A percentile compares a stretch with the other conserved stretches of the same genome.
Conservation (phyloP, 331 rosid genomes). For the Arachis monticola region DNA sequence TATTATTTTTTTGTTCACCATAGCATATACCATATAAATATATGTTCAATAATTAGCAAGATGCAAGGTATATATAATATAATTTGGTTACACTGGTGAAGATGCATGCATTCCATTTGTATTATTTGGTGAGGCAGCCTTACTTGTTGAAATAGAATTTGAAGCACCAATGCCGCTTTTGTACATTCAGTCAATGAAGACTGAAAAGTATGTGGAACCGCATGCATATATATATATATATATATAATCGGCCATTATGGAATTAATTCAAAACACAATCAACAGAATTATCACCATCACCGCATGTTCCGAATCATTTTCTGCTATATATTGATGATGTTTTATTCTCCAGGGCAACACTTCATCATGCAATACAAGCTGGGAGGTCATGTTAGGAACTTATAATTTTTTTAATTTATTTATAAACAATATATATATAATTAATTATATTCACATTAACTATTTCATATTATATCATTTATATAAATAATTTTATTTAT, state of each 20-base stretch:
- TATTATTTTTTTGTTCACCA: too few species aligned
- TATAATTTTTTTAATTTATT: too few species aligned
- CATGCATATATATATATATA: not conserved
- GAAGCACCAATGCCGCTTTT: not conserved
- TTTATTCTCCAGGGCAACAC: conserved; percentile 6
- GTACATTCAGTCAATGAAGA: conserved; percentile 1
- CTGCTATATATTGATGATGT: not conserved
- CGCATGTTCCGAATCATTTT: not conserved
- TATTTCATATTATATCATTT: too few species aligned
- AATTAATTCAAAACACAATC: not conserved
- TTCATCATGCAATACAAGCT: not conserved
- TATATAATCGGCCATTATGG: not conserved
- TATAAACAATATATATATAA: too few species aligned
- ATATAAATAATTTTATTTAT: too few species aligned
- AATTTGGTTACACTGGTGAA: not conserved
- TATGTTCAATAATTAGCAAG: too few species aligned
- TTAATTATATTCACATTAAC: too few species aligned
- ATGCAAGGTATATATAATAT: too few species aligned
- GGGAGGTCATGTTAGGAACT: too few species aligned
- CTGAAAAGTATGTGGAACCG: not conserved
- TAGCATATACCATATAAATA: too few species aligned
- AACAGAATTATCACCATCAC: not conserved
- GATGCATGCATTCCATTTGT: conserved; percentile 5
- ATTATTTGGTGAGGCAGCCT: not conserved
- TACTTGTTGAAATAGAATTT: conserved; percentile 20